These are phyloP conservation scores for Huntiella decipiens DNA, from an alignment of 2,329 filamentous ascomycete genomes.

Conservation along the genomic window DNA sequence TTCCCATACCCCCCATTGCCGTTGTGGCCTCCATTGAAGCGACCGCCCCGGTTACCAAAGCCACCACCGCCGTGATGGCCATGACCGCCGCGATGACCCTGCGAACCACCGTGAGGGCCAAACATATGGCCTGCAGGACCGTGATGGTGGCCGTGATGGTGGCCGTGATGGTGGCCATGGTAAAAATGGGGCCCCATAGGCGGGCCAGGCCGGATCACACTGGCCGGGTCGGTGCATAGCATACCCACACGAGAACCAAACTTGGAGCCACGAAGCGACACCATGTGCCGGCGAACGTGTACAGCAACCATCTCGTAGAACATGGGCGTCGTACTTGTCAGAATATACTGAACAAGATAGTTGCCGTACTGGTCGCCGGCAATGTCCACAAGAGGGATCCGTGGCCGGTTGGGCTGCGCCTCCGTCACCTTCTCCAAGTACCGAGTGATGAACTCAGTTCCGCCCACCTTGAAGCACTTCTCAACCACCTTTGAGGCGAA, in stretches of 20 bases:
- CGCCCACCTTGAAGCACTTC: slow-evolving; percentile 95
- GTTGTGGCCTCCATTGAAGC: too few relatives aligned
- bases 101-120: too few relatives aligned
- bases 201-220: slow-evolving; percentile 74
- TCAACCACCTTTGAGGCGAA: slow-evolving; percentile 98
- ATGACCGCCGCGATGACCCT: too few relatives aligned
- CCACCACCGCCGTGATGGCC: too few relatives aligned
- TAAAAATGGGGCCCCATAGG: slow-evolving; percentile 48
- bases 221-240: slow-evolving; percentile 91
- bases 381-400: slow-evolving; percentile 94
- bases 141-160: too few relatives aligned
- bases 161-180: neutral
- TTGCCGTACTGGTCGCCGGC: slow-evolving; percentile 98
- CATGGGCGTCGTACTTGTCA: slow-evolving; percentile 70
- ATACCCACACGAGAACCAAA: slow-evolving; percentile 97
- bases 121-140: too few relatives aligned
- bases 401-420: slow-evolving; percentile 71
- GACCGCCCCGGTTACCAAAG: too few relatives aligned
- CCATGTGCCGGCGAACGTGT: slow-evolving; percentile 98
- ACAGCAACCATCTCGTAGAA: slow-evolving; percentile 84
- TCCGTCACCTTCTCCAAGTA: slow-evolving; percentile 92
- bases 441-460: slow-evolving; percentile 70
- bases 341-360: slow-evolving; percentile 92
- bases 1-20: too few relatives aligned
- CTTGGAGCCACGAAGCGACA: slow-evolving; percentile 92